phyloP scores from a whole-genome alignment of 495 filamentous ascomycete species.

The Tetracladium marchalianum region DNA sequence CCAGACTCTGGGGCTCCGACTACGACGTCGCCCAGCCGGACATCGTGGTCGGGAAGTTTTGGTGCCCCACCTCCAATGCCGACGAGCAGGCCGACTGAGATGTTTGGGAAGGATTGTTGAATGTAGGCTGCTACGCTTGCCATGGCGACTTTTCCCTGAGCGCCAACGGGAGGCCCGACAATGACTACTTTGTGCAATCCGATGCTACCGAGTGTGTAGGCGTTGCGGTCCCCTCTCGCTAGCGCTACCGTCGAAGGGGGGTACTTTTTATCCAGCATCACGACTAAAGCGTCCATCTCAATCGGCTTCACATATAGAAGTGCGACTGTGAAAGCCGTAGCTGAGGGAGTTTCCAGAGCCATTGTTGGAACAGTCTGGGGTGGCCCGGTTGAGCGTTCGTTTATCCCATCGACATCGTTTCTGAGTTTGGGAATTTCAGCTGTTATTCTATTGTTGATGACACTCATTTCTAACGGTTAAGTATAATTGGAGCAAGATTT shows the following conservation, averaged over 20 bases:
- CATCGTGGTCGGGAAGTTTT: conserved; percentile 17
- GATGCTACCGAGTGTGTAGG: conserved; percentile 27
- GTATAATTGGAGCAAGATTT: too few species aligned
- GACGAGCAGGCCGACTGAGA: conserved; percentile 21
- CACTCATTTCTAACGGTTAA: too few species aligned
- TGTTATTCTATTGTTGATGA: too few species aligned
- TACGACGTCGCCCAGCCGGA: conserved; percentile 11
- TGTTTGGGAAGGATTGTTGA: conserved; percentile 1
- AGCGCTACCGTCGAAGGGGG: conserved; percentile 5
- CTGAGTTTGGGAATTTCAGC: too few species aligned
- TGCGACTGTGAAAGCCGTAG: too few species aligned
- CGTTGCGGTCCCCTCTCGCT: conserved; percentile 1
- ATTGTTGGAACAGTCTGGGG: too few species aligned
- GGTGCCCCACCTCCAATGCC: conserved; percentile 23
- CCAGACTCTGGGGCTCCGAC: neutral
- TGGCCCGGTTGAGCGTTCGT: too few species aligned
- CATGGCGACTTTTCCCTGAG: neutral
- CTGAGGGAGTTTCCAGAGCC: too few species aligned
- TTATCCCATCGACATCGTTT: too few species aligned
- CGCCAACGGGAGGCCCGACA: conserved; percentile 4
- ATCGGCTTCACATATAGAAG: too few species aligned
- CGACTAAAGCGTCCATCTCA: too few species aligned
- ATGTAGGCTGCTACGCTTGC: conserved; percentile 1
- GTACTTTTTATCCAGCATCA: too few species aligned
- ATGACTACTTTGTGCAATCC: conserved; percentile 6